Conservation (phyloP, 2,329 filamentous ascomycete genomes). For the Ophiostoma sp. region DNA sequence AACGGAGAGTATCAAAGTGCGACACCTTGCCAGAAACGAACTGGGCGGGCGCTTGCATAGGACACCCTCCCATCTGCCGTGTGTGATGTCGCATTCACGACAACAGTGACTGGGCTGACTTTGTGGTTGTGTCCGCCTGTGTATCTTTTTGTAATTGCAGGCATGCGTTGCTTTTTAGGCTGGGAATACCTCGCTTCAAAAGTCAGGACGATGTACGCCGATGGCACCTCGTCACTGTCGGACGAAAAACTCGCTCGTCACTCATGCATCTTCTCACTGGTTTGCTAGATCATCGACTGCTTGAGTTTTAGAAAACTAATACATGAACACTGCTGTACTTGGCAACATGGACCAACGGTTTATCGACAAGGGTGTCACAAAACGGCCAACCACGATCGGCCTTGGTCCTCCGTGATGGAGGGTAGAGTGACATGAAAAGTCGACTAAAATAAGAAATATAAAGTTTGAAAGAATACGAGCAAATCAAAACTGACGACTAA, state of each 20-base stretch:
- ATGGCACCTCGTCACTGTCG: not conserved
- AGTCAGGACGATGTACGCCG: not conserved
- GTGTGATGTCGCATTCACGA: conserved; percentile 5
- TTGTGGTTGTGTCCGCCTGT: not conserved
- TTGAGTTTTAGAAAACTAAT: not conserved
- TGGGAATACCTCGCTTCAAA: not conserved
- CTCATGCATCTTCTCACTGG: not conserved
- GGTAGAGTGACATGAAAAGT: not conserved
- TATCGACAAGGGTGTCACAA: not conserved
- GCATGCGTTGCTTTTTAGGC: not conserved
- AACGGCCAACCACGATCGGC: not conserved
- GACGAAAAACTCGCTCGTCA: not conserved
- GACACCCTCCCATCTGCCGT: conserved; percentile 8
- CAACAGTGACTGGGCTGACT: not conserved
- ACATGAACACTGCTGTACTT: not conserved
- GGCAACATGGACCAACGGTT: conserved; percentile 8
- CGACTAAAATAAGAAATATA: not conserved
- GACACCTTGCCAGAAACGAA: not conserved
- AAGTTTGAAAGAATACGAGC: not conserved
- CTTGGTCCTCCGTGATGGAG: not conserved
- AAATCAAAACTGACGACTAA: not conserved
- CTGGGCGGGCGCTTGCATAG: not conserved
- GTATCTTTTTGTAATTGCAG: not conserved
- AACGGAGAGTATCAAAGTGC: not conserved
- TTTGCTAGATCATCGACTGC: not conserved